Evolutionary conservation across 208 protist genomes (phyloP), one percentile per base, ranked within the genome.

Genomic region (Balamuthia mandrillaris): DNA sequence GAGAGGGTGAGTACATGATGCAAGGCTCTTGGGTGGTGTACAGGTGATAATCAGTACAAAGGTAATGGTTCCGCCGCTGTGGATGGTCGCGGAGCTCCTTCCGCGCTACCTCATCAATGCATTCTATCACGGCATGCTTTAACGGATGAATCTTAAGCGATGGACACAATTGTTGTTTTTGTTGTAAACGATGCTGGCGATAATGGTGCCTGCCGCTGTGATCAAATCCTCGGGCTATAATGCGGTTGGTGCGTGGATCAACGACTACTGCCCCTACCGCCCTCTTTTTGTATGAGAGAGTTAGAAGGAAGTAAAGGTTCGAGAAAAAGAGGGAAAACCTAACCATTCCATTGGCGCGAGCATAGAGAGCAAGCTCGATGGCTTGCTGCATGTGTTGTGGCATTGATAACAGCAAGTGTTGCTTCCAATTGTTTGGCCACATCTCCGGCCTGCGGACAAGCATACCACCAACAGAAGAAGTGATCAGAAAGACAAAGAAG

Each of bases 11-110:
- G 68, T 78, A 78, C 68, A 78, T 78, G 68, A 78, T 58, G 68
- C 68, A 78, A 14, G 68, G 68, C 45, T 78, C 68, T n/a, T 49
- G 68, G 3, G 68, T 78, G 24, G 58, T 78, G 68, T 78, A 78
- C 16, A 78, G 41, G 41, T 78, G 68, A 41, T 78, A 78, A 31
- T 49, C 68, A 18, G 68, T 78, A 33, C 68, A 78, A 27, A 78
- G 45, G 27, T 78, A 78, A 27, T 78, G 52, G 45, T 49, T 49
- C n/a, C 68, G 33, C 9, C 45, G 16, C 16, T 54, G 52, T 18
- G 68, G 68, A 18, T 78, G 52, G 68, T 78, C 68, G n/a, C 1
- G 10, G 24, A 78, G 18, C 31, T 78, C 68, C 45, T 39, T 52
- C 21, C 27, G 45, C 1, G 45, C 68, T 31, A 78, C 68, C 45